Conservation (phyloP, 2,329 filamentous ascomycete species). For the Ceratocystis alfenasii region DNA sequence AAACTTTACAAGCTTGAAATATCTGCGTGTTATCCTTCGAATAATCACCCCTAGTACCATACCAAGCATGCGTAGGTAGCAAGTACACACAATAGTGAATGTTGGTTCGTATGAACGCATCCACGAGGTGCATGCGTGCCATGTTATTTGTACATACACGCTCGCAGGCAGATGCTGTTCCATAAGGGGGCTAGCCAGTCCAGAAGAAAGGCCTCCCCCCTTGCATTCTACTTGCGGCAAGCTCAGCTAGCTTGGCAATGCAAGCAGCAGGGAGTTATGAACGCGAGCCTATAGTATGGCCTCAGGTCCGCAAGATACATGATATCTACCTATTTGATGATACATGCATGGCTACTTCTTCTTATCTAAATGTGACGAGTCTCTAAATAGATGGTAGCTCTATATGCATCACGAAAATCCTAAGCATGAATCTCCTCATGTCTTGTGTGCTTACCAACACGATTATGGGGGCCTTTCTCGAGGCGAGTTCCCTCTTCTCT, state of each 20-base stretch:
- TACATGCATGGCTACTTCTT: not conserved
- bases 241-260: conserved; percentile 1
- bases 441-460: not conserved
- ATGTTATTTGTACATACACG: not conserved
- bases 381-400: not conserved
- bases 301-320: not conserved
- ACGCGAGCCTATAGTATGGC: not conserved
- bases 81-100: too few species aligned
- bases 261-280: not conserved
- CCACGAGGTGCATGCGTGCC: too few species aligned
- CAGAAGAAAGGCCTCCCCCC: not conserved
- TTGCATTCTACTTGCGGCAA: not conserved
- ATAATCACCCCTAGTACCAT: too few species aligned
- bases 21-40: too few species aligned
- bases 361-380: not conserved
- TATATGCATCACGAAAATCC: not conserved
- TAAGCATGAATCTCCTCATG: not conserved
- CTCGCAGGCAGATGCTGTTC: not conserved
- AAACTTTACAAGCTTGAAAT: too few species aligned
- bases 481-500: not conserved
- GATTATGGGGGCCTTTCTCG: not conserved
- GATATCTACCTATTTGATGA: not conserved
- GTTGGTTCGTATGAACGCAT: too few species aligned
- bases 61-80: too few species aligned
- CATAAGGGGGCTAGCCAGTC: not conserved